Evolutionary conservation across 805 yeast species (phyloP).

Genomic region (Teunomyces funiuensis): DNA sequence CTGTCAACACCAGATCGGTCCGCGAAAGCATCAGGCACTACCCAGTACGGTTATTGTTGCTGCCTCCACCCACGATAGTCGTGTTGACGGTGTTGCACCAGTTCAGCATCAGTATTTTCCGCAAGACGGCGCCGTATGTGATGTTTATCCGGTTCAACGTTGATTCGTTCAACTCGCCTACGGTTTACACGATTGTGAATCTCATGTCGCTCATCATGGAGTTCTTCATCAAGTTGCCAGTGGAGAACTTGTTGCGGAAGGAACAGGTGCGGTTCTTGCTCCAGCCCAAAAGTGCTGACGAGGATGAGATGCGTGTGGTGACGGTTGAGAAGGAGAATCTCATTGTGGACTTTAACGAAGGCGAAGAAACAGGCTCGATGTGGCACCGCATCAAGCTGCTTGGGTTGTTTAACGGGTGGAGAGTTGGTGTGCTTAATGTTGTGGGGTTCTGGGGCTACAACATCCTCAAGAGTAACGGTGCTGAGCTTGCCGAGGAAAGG

Average conservation of each 20-base stretch:
- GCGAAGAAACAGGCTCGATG: conserved; percentile 37
- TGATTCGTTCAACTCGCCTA: conserved; percentile 65
- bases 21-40: conserved; percentile 61
- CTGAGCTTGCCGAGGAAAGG: conserved; percentile 35
- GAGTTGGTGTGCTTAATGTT: conserved; percentile 75
- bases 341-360: conserved; percentile 52
- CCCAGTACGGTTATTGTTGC: conserved; percentile 54
- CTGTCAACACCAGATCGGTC: conserved; percentile 57
- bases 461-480: conserved; percentile 50
- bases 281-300: conserved; percentile 30
- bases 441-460: conserved; percentile 82
- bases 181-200: conserved; percentile 55
- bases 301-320: conserved; percentile 38
- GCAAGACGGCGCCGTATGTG: conserved; percentile 64
- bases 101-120: conserved; percentile 57
- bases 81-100: conserved; percentile 59
- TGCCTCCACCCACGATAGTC: conserved; percentile 50
- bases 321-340: conserved; percentile 46
- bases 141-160: conserved; percentile 60
- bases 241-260: conserved; percentile 81
- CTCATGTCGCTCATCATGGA: conserved; percentile 65
- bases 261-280: conserved; percentile 74
- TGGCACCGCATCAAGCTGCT: conserved; percentile 24
- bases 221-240: conserved; percentile 74
- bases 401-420: conserved; percentile 83